Percentiles rank a stretch among this genome's conserved stretches.
Evolutionary conservation across 441 rosid species (phyloP).

Genomic region (Daphne laureola): DNA sequence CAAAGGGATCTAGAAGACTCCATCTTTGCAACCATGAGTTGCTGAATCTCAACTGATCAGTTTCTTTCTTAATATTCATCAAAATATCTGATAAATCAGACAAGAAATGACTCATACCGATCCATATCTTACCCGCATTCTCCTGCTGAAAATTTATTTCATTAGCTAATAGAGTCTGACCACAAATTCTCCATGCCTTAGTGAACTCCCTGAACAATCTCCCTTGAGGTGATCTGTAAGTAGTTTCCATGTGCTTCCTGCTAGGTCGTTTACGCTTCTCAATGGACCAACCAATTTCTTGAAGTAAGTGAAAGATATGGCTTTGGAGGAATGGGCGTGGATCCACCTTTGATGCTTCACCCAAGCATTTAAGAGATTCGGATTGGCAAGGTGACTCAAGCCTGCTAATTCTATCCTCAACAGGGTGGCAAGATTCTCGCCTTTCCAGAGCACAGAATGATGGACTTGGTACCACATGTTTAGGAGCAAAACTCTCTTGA

Average conservation of each 20-base stretch:
- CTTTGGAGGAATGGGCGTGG: constrained; percentile 69
- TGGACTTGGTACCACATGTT: constrained; percentile 36
- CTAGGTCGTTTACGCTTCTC: constrained; percentile 53
- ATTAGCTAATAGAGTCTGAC: constrained; percentile 40
- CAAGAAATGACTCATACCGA: constrained; percentile 57
- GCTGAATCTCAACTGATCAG: constrained; percentile 30
- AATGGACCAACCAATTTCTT: constrained; percentile 58
- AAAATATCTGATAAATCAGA: constrained; percentile 53
- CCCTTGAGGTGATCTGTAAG: constrained; percentile 64
- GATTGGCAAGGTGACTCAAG: constrained; percentile 22
- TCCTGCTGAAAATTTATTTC: constrained; percentile 30
- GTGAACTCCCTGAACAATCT: constrained; percentile 62
- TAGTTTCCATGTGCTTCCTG: constrained; percentile 42
- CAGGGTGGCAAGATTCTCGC: constrained; percentile 22
- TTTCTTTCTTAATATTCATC: constrained; percentile 47
- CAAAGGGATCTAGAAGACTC: constrained; percentile 86
- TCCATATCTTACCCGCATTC: constrained; percentile 51
- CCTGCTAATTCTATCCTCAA: constrained; percentile 22
- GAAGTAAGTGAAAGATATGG: constrained; percentile 41
- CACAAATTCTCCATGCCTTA: constrained; percentile 71
- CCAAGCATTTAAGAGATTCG: constrained; percentile 24
- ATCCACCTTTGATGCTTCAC: constrained; percentile 43
- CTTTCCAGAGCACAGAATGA: constrained; percentile 28
- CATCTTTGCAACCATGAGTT: constrained; percentile 50
- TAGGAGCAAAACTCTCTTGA: constrained; percentile 64